Percentiles rank a stretch among this genome's conserved stretches.
phyloP scores from a whole-genome alignment of 2,329 filamentous ascomycete genomes.

The Piedraia hortae region DNA sequence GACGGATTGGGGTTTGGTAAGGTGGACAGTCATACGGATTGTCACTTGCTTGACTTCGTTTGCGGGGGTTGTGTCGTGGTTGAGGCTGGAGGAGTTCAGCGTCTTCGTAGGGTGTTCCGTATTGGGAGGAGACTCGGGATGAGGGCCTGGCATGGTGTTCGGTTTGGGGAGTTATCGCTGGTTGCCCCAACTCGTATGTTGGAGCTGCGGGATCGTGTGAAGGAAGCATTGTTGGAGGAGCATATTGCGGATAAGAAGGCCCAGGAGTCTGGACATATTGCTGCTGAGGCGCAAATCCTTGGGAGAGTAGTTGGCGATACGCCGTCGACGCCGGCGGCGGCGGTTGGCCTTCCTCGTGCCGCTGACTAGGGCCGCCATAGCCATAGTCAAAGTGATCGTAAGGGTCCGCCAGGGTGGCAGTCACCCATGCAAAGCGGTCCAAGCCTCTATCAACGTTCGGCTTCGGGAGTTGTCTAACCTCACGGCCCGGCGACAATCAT shows the following conservation, averaged over 20 bases:
- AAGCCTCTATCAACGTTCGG: no score
- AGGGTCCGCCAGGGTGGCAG: conserved; percentile 22
- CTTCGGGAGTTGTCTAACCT: no score
- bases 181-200: conserved; percentile 7
- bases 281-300: conserved; percentile 5
- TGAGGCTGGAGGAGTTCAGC: conserved; percentile 15
- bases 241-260: conserved; percentile 6
- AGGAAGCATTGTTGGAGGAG: conserved; percentile 7
- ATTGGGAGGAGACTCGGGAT: conserved; percentile 7
- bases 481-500: no score
- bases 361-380: conserved; percentile 11
- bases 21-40: no score
- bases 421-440: conserved; percentile 22
- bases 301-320: conserved; percentile 8
- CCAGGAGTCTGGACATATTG: conserved; percentile 2
- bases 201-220: conserved; percentile 9
- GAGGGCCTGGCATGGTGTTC: no score
- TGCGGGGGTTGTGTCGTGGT: conserved; percentile 48
- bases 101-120: conserved; percentile 9
- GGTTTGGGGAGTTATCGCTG: conserved; percentile 7
- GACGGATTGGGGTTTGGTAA: no score
- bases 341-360: conserved; percentile 1
- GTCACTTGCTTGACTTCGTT: conserved; percentile 51
- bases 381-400: conserved; percentile 21
- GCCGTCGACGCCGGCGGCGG: conserved; percentile 6